Evolutionary conservation across 148 eudicot species (phyloP).

Genomic region (Cornus suecica): DNA sequence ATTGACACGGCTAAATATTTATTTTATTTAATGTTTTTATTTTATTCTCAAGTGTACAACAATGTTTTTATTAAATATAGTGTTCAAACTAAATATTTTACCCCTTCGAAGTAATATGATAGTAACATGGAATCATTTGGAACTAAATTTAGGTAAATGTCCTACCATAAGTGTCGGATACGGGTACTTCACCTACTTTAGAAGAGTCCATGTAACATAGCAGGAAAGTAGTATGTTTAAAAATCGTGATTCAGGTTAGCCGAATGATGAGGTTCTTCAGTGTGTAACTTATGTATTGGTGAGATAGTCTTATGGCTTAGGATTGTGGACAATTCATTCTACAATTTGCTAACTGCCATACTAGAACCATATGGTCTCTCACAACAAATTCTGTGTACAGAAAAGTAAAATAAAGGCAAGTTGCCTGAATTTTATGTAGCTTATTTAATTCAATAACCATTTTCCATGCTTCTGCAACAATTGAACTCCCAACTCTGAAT

Average conservation of each 20-base stretch:
- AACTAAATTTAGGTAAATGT: too few relatives aligned
- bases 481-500: not conserved
- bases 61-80: too few relatives aligned
- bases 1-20: too few relatives aligned
- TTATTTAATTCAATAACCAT: not conserved
- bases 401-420: not conserved
- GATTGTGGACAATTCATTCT: not conserved
- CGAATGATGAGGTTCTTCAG: not conserved
- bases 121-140: too few relatives aligned
- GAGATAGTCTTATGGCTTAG: not conserved
- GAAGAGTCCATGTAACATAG: too few relatives aligned
- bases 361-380: not conserved
- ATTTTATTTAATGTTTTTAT: too few relatives aligned
- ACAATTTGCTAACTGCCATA: not conserved
- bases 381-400: not conserved
- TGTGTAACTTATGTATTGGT: not conserved
- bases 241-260: too few relatives aligned
- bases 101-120: too few relatives aligned
- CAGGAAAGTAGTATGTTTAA: not conserved
- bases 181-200: too few relatives aligned
- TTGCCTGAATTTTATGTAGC: not conserved
- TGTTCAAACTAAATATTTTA: too few relatives aligned
- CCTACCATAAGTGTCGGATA: too few relatives aligned
- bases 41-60: too few relatives aligned
- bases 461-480: not conserved